Evolutionary conservation across 148 eudicot genomes (phyloP).

Genomic region (Limonium bicolor): DNA sequence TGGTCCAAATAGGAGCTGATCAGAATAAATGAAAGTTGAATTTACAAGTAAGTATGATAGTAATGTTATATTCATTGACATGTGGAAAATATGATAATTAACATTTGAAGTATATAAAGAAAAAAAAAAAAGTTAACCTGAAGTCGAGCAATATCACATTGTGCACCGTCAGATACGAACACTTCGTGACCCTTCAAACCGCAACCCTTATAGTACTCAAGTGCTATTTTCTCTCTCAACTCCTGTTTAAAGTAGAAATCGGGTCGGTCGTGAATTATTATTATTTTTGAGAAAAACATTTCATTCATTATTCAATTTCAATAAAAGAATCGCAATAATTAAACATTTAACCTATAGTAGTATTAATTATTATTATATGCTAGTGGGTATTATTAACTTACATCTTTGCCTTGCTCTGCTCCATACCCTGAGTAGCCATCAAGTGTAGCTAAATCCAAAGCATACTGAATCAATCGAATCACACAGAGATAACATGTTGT

Average conservation of each 20-base stretch:
- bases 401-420: conserved; percentile 72
- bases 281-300: background rate
- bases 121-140: conserved; percentile 45
- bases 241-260: conserved; percentile 19
- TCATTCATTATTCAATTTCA: background rate
- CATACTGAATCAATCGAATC: conserved; percentile 27
- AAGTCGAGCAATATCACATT: conserved; percentile 66
- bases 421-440: conserved; percentile 81
- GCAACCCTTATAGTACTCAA: conserved; percentile 29
- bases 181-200: conserved; percentile 31
- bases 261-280: background rate
- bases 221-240: conserved; percentile 47
- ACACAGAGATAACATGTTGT: background rate
- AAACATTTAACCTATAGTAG: background rate
- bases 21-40: background rate
- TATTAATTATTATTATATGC: background rate
- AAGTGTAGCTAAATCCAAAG: conserved; percentile 40
- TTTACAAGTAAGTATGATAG: background rate
- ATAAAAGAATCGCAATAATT: background rate
- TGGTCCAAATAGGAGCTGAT: conserved; percentile 61
- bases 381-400: conserved; percentile 1
- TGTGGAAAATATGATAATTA: too few species aligned
- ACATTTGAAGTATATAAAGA: background rate
- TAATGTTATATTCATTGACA: background rate
- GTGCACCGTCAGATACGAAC: conserved; percentile 85